A percentile compares a stretch with the other conserved stretches of the same genome.
Evolutionary conservation across 2,329 filamentous ascomycete genomes (phyloP).

Genomic region (Gnomoniopsis smithogilvyi): DNA sequence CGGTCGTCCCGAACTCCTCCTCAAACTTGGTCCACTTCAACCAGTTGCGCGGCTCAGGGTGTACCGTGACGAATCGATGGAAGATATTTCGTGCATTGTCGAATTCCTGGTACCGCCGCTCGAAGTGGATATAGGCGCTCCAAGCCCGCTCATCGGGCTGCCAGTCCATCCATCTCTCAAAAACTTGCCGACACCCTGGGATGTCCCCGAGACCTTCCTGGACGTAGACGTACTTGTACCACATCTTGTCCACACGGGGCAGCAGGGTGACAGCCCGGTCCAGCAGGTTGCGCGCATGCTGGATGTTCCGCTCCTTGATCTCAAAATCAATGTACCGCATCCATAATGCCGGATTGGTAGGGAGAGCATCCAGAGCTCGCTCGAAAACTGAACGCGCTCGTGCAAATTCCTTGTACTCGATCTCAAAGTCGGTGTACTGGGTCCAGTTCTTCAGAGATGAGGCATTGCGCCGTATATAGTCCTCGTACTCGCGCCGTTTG

Average conservation of each 20-base stretch:
- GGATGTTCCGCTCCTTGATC: conserved; percentile 94
- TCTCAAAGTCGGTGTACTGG: conserved; percentile 94
- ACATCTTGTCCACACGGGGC: conserved; percentile 90
- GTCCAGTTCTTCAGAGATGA: conserved; percentile 99
- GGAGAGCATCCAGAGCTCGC: conserved; percentile 86
- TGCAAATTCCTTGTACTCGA: conserved; percentile 96
- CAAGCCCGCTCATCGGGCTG: conserved; percentile 94
- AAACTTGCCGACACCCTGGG: conserved; percentile 86
- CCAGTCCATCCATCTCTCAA: conserved; percentile 98
- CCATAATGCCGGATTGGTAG: conserved; percentile 84
- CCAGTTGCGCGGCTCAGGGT: conserved; percentile 94
- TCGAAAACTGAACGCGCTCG: conserved; percentile 93
- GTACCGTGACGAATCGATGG: conserved; percentile 83
- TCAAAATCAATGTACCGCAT: conserved; percentile 87
- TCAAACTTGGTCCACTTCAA: conserved; percentile 99
- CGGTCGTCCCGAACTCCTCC: conserved; percentile 89
- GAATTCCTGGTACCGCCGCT: conserved; percentile 92
- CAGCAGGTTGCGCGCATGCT: conserved; percentile 90
- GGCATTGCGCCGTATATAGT: conserved; percentile 93
- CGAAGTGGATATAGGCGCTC: conserved; percentile 94
- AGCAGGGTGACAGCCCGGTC: conserved; percentile 92
- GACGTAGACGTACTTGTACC: conserved; percentile 99
- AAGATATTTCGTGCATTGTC: conserved; percentile 89
- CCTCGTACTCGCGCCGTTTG: conserved; percentile 94
- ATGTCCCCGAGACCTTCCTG: conserved; percentile 97